phyloP scores from a whole-genome alignment of 345 rosid genomes.

The Populus euphratica region DNA sequence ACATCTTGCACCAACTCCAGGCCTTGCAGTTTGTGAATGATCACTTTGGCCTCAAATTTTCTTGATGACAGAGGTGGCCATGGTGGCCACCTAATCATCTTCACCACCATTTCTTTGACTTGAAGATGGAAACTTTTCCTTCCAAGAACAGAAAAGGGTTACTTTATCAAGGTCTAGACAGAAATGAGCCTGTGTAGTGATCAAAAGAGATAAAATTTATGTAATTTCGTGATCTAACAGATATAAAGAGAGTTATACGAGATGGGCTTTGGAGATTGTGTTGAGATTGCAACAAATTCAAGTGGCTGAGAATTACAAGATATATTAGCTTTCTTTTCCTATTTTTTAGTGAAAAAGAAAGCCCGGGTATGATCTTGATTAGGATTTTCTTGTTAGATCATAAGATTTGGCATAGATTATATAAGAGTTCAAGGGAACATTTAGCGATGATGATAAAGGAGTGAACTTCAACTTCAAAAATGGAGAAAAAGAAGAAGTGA shows the following conservation, averaged over 20 bases:
- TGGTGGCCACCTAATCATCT: constrained; percentile 56
- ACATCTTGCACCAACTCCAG: constrained; percentile 19
- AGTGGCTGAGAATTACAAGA: neutral
- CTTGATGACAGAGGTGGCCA: constrained; percentile 47
- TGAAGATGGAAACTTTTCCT: neutral
- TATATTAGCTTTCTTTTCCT: neutral
- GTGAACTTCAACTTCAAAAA: neutral
- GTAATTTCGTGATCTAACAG: neutral
- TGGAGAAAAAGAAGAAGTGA: neutral
- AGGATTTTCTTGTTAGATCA: neutral
- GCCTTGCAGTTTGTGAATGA: constrained; percentile 38
- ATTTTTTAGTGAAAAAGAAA: neutral
- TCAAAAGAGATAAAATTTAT: neutral
- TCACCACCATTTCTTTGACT: constrained; percentile 35
- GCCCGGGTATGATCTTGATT: neutral
- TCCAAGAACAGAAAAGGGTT: neutral
- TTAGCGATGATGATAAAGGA: neutral
- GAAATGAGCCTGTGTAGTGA: no score
- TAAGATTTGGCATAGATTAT: neutral
- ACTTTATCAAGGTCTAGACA: neutral
- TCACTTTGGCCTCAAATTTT: constrained; percentile 41
- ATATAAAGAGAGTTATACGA: neutral
- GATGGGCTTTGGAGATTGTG: neutral
- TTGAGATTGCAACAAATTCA: neutral
- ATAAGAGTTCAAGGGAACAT: neutral